phyloP scores from a whole-genome alignment of 306 rosid species.

The Trichosanthes cucumerina region DNA sequence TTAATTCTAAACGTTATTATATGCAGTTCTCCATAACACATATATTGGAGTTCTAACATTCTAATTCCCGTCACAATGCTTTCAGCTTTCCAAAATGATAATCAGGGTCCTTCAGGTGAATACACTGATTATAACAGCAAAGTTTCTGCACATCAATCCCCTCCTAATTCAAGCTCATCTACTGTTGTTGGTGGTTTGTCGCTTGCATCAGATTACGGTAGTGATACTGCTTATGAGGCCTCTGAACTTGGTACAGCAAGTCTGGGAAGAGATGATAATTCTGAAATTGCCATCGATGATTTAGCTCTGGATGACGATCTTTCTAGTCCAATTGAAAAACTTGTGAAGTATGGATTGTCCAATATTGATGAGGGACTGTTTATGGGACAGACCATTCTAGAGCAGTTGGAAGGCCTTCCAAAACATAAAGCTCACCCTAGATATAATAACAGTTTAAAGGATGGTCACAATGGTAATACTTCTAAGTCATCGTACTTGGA shows the following conservation, averaged over 20 bases:
- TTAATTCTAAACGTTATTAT: background rate
- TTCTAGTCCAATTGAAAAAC: constrained; percentile 75
- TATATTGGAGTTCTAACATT: constrained; percentile 21
- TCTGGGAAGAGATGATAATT: constrained; percentile 64
- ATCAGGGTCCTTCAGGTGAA: constrained; percentile 44
- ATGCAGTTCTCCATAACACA: background rate
- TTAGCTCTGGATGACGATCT: constrained; percentile 75
- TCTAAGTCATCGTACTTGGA: constrained; percentile 52
- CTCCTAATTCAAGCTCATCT: constrained; percentile 49
- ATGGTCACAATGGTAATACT: constrained; percentile 48
- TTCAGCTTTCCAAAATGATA: constrained; percentile 84
- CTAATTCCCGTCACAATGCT: background rate
- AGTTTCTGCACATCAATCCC: constrained; percentile 42
- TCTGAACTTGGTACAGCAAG: constrained; percentile 71
- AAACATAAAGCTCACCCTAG: constrained; percentile 67
- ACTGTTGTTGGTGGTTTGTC: constrained; percentile 68
- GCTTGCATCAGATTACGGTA: constrained; percentile 77
- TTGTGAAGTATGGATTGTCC: constrained; percentile 75
- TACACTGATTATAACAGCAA: constrained; percentile 37
- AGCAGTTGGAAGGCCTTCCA: constrained; percentile 90
- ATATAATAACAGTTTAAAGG: constrained; percentile 39
- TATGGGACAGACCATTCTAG: constrained; percentile 95
- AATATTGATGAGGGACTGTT: constrained; percentile 92
- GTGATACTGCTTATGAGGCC: constrained; percentile 56
- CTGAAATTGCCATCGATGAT: constrained; percentile 76